Conservation (phyloP, 2,329 filamentous ascomycete species). For the Westerdykella aurantiaca region DNA sequence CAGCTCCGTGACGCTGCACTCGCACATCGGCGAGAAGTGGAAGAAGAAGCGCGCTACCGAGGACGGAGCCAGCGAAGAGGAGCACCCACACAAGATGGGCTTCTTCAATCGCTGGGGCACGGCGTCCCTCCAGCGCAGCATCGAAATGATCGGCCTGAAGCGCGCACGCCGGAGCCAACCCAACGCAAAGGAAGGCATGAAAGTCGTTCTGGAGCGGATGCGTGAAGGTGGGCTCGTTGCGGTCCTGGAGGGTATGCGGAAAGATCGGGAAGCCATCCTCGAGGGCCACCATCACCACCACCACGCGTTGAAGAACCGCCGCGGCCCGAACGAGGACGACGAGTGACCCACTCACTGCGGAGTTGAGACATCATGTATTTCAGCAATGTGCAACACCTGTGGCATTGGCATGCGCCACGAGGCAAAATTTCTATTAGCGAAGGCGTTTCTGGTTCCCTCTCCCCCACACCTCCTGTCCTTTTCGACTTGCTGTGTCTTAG, state of each 20-base stretch:
- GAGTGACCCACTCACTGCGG: slow-evolving; percentile 4
- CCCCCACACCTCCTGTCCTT: too few relatives aligned
- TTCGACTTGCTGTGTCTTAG: too few relatives aligned
- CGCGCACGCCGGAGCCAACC: slow-evolving; percentile 72
- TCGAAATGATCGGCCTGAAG: slow-evolving; percentile 71
- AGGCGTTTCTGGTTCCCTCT: too few relatives aligned
- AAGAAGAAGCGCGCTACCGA: slow-evolving; percentile 44
- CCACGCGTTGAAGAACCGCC: slow-evolving; percentile 6
- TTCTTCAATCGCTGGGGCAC: slow-evolving; percentile 61
- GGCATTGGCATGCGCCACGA: too few relatives aligned
- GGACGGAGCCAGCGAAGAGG: slow-evolving; percentile 36
- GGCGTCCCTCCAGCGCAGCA: slow-evolving; percentile 68
- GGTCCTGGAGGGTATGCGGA: slow-evolving; percentile 65
- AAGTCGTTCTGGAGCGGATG: slow-evolving; percentile 68
- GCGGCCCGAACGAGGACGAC: slow-evolving; percentile 12
- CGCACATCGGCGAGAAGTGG: slow-evolving; percentile 63
- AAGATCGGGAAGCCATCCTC: slow-evolving; percentile 48
- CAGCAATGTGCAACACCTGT: too few relatives aligned
- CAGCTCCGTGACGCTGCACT: slow-evolving; percentile 69
- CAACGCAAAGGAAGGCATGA: slow-evolving; percentile 79
- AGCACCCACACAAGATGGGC: slow-evolving; percentile 47
- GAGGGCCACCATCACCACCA: slow-evolving; percentile 13
- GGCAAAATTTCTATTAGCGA: too few relatives aligned
- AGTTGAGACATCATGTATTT: too few relatives aligned
- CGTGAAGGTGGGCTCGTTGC: slow-evolving; percentile 60